Evolutionary conservation across 1,284 basidiomycete species (phyloP).

Genomic region (Cryptococcus sp.): DNA sequence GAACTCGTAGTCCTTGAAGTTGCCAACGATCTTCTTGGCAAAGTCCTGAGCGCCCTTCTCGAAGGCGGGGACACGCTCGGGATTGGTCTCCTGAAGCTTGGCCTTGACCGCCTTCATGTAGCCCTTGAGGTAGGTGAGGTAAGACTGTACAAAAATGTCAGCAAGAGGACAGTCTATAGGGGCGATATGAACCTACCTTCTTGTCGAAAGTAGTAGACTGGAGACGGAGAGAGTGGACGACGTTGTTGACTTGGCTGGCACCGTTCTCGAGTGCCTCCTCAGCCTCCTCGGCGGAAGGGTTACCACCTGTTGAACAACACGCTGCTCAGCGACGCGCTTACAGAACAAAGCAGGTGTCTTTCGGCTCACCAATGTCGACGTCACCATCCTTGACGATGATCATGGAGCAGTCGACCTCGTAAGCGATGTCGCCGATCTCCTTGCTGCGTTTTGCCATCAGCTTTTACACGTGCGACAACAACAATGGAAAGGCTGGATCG

Average conservation of each 20-base stretch:
- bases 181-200: conserved; percentile 57
- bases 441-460: conserved; percentile 61
- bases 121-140: conserved; percentile 82
- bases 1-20: conserved; percentile 69
- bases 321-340: background rate
- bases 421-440: conserved; percentile 77
- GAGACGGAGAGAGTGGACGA: conserved; percentile 91
- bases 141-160: conserved; percentile 54
- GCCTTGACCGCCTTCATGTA: conserved; percentile 82
- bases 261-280: conserved; percentile 83
- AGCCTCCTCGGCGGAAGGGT: conserved; percentile 86
- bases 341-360: background rate
- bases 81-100: conserved; percentile 62
- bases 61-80: conserved; percentile 74
- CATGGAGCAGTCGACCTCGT: conserved; percentile 81
- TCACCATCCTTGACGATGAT: conserved; percentile 79
- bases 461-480: background rate
- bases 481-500: conserved; percentile 36
- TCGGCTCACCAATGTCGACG: conserved; percentile 79
- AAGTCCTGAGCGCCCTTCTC: conserved; percentile 76
- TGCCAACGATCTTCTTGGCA: conserved; percentile 85
- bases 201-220: conserved; percentile 85
- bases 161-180: background rate
- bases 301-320: conserved; percentile 64
- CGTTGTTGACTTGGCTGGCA: conserved; percentile 78